These are phyloP conservation scores for Vararia minispora DNA, from an alignment of 768 basidiomycete species.

Conservation along the genomic window DNA sequence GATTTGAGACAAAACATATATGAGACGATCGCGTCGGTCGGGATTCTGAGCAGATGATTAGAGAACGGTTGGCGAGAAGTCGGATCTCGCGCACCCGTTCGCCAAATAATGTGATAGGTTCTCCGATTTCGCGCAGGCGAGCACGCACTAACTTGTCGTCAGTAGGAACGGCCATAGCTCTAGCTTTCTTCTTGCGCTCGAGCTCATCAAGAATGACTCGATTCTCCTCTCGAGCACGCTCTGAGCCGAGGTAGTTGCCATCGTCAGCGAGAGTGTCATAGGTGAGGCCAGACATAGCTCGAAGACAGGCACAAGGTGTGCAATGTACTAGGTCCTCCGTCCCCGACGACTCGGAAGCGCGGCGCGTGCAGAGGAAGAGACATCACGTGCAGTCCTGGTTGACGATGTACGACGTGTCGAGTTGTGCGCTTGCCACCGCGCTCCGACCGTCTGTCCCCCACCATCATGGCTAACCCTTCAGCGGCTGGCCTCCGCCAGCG, in stretches of 20 bases:
- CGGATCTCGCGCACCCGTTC: conserved; percentile 67
- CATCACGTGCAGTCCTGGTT: no score
- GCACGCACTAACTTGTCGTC: conserved; percentile 91
- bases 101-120: conserved; percentile 96
- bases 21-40: conserved; percentile 91
- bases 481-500: no score
- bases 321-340: no score
- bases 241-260: conserved; percentile 62
- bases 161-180: conserved; percentile 90
- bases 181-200: conserved; percentile 94
- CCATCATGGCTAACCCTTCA: no score
- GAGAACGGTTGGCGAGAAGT: conserved; percentile 3
- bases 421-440: no score
- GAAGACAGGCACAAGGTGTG: no score
- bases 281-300: conserved; percentile 75
- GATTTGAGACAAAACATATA: conserved; percentile 90
- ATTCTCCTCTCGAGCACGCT: conserved; percentile 70
- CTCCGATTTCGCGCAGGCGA: conserved; percentile 83
- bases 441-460: no score
- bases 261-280: conserved; percentile 71
- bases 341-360: no score
- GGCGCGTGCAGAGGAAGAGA: no score
- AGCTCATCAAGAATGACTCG: conserved; percentile 87
- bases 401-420: no score
- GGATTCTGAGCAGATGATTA: conserved; percentile 52